Evolutionary conservation across 805 yeast species (phyloP), one percentile per base, ranked within the genome.

Genomic region (Barnettozyma populi): DNA sequence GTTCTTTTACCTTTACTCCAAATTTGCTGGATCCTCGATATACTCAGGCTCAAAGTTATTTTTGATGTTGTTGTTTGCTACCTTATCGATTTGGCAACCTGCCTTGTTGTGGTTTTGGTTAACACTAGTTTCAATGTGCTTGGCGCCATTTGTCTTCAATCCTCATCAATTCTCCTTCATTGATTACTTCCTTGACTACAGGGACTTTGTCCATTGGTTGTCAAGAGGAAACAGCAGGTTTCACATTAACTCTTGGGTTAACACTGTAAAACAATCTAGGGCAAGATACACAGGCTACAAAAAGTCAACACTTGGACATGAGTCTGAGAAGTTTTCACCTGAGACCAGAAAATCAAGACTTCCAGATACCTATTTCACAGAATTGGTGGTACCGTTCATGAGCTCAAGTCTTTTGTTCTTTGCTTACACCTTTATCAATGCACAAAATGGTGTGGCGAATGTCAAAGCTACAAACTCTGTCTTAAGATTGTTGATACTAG

Each of bases 261-360:
- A 80, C 2, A 83, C 74, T 59, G 81, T 80, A 0, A 82, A 95
- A 59, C 72, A 78, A 52, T 77, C 90, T 4, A 80, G 99, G 67
- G 88, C 96, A 9, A 80, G 90, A 60, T 80, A 87, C 57, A 92
- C 98, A 27, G 99, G 99, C 50, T 90, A 80, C 75, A 90, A 90
- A 74, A 75, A 86, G 49, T 80, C 80, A 67, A 66, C 77, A 51
- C 76, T 84, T 44, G 82, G 82, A 20, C 90, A 83, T 56, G 68
- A 67, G 29, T 79, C 89, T 47, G 94, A 84, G 68, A 73, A 76
- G 23, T 77, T 80, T 45, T 80, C 79, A 49, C 44, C 37, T 7
- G 90, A 84, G 55, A 70, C 78, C 21, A 77, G 84, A 44, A 83
- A 90, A 58, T 90, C 96, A 18, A 86, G 83, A 51, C 77, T 92